Evolutionary conservation across 345 rosid species (phyloP), one percentile per base, ranked within the genome.

Genomic region (Populus nigra): DNA sequence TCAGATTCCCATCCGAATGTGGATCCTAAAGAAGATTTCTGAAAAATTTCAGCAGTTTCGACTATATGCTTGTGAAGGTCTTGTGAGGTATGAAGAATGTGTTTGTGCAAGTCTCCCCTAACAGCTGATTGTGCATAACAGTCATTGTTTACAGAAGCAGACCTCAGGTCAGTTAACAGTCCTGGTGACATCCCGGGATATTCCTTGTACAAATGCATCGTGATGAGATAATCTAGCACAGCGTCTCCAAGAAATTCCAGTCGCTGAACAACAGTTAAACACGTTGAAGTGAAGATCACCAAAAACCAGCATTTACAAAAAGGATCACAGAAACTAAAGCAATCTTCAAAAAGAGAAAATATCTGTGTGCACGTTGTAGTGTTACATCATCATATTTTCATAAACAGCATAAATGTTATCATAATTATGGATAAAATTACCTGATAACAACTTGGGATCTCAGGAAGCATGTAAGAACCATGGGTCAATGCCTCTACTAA

Each of bases 231-330:
- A 83, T 96, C 99, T 76, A 96, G 78, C 41, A 93, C 94, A 0
- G 98, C 78, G 73, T 96, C 99, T 2, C 99, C 99, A 2, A 96
- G 97, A 84, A 92, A 96, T 81, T 96, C 99, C 83, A 96, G 82
- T 76, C 98, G 85, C 99, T 96, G 92, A 78, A 67, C 39, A 79
- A 59, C 50, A 76, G 16, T 63, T 53, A 33, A 25, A 33, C 27
- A 61, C 17, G 38, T 29, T 71, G 50, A 29, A 23, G 36, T 61
- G 8, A 69, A 25, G n/a, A 55, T 53, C 65, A 69, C 27, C n/a
- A 68, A 17, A 20, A 5, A 49, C 4, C 53, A 62, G 69, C 68
- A 63, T 31, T 74, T 8, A 41, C 33, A 41, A 45, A 27, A n/a
- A 72, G 35, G 17, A 53, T 33, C 27, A 43, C 33, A 50, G 20